A percentile compares a stretch with the other conserved stretches of the same genome.
These are phyloP conservation scores for Colletotrichum theobromicola DNA, from an alignment of 2,329 filamentous ascomycete species.

Conservation along the genomic window DNA sequence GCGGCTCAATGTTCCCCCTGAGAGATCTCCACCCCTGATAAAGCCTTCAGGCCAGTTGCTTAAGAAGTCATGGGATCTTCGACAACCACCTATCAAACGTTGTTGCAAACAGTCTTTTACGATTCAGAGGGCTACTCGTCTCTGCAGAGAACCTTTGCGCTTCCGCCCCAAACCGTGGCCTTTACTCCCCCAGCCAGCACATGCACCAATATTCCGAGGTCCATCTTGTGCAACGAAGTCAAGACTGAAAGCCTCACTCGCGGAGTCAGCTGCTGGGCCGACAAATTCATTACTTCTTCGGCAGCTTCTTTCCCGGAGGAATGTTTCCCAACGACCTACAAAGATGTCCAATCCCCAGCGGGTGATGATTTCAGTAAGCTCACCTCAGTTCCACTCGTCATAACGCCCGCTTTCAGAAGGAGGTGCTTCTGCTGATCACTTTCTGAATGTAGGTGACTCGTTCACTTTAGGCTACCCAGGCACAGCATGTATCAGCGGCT, in stretches of 20 bases:
- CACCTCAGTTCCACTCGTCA: background rate
- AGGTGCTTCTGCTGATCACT: background rate
- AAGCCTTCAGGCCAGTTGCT: background rate
- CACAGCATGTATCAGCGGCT: conserved; percentile 10
- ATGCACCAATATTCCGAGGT: background rate
- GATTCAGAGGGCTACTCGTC: background rate
- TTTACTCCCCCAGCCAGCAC: background rate
- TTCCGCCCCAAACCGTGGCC: background rate
- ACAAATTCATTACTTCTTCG: background rate
- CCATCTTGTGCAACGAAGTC: background rate
- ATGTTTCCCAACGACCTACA: background rate
- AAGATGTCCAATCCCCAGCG: background rate
- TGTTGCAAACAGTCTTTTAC: background rate
- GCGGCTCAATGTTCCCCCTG: background rate
- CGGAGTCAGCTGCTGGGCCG: background rate
- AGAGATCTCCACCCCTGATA: background rate
- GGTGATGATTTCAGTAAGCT: background rate
- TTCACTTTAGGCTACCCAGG: background rate
- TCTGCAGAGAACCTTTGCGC: background rate
- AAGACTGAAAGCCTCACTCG: background rate
- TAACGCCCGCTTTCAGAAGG: background rate
- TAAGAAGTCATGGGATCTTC: background rate
- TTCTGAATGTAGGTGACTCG: background rate
- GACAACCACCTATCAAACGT: background rate
- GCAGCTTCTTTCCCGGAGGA: background rate